Evolutionary conservation across 257 asterid species (phyloP).

Genomic region (Perilla frutescens): DNA sequence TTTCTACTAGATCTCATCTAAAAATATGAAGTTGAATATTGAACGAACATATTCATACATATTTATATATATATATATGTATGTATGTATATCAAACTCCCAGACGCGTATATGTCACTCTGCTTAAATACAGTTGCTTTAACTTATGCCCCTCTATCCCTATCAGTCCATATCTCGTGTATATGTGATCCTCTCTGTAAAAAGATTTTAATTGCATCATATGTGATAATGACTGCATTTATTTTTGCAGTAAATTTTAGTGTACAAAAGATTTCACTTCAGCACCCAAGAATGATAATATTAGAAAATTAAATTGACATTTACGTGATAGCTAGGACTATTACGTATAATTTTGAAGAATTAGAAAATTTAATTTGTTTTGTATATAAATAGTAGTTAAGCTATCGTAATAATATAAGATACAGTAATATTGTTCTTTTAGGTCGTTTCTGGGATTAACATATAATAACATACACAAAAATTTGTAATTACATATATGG

Average conservation of each 20-base stretch:
- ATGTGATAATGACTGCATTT: constrained; percentile 42
- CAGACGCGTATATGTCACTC: not conserved
- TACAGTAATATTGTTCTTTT: too few relatives aligned
- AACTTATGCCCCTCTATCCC: constrained; percentile 28
- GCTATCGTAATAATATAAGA: too few relatives aligned
- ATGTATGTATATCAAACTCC: too few relatives aligned
- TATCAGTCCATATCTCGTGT: constrained; percentile 37
- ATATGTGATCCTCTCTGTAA: constrained; percentile 27
- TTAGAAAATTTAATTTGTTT: not conserved
- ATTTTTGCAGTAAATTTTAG: constrained; percentile 26
- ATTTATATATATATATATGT: too few relatives aligned
- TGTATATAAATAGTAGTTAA: too few relatives aligned
- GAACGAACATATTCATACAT: too few relatives aligned
- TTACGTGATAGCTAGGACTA: not conserved
- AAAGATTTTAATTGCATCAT: constrained; percentile 36
- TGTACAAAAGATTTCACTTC: constrained; percentile 37
- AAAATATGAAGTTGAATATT: too few relatives aligned
- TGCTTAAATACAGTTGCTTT: constrained; percentile 36
- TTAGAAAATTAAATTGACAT: constrained; percentile 1
- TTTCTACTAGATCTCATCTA: too few relatives aligned
- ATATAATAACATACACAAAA: too few relatives aligned
- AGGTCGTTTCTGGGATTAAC: too few relatives aligned
- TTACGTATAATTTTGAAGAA: not conserved
- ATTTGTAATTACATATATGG: too few relatives aligned
- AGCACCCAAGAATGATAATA: not conserved